phyloP scores from a whole-genome alignment of 129 eudicot species.

The Dittrichia graveolens region DNA sequence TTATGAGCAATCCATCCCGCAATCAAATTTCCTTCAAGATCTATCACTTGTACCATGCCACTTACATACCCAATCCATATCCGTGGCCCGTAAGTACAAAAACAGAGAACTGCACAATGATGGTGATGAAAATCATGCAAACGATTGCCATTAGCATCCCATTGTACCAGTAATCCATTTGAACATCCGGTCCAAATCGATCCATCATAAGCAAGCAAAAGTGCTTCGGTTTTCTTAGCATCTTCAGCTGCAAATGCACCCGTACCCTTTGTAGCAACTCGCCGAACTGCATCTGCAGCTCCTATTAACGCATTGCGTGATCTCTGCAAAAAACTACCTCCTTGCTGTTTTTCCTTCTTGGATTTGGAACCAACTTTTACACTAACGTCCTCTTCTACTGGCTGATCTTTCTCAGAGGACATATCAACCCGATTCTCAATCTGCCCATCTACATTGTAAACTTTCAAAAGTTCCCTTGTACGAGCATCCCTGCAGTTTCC shows the following conservation, averaged over 20 bases:
- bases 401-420: conserved; percentile 67
- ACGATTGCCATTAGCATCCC: conserved; percentile 94
- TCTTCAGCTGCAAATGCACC: conserved; percentile 81
- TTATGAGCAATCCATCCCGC: conserved; percentile 92
- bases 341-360: conserved; percentile 83
- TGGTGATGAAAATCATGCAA: conserved; percentile 77
- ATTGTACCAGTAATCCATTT: conserved; percentile 77
- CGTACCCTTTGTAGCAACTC: conserved; percentile 92
- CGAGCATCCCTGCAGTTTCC: conserved; percentile 89
- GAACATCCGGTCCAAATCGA: conserved; percentile 91
- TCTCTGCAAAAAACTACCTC: conserved; percentile 71
- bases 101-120: conserved; percentile 75
- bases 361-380: conserved; percentile 64
- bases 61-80: conserved; percentile 92
- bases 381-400: conserved; percentile 74
- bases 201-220: conserved; percentile 78
- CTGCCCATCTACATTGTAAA: conserved; percentile 85
- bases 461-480: conserved; percentile 84
- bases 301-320: conserved; percentile 95
- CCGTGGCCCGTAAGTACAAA: conserved; percentile 75
- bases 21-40: conserved; percentile 75
- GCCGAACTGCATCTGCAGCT: conserved; percentile 97
- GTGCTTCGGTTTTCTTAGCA: conserved; percentile 81
- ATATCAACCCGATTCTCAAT: conserved; percentile 79
- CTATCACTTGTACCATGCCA: conserved; percentile 82